Evolutionary conservation across 495 filamentous ascomycete species (phyloP).

Genomic region (Baudoinia panamericana): DNA sequence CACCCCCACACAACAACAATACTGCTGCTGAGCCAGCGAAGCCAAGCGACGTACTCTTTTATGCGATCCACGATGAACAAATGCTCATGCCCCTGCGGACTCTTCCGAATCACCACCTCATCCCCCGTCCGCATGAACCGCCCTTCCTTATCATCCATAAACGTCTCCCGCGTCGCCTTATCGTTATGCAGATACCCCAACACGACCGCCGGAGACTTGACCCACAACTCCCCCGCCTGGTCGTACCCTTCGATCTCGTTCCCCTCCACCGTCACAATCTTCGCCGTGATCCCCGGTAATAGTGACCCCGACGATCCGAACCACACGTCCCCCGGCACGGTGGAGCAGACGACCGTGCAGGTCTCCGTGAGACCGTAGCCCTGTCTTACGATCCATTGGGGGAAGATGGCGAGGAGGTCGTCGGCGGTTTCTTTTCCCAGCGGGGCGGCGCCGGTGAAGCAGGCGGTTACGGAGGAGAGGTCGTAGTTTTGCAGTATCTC

Average conservation of each 20-base stretch:
- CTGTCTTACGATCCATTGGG: constrained; percentile 55
- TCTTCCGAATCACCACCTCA: constrained; percentile 56
- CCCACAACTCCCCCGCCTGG: constrained; percentile 65
- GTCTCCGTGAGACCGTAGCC: constrained; percentile 84
- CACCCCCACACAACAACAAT: neutral
- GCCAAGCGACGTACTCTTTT: constrained; percentile 57
- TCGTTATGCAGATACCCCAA: constrained; percentile 79
- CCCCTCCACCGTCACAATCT: constrained; percentile 60
- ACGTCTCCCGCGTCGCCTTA: constrained; percentile 69
- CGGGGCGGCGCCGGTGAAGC: constrained; percentile 78
- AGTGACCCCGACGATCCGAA: constrained; percentile 64
- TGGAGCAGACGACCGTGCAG: constrained; percentile 56
- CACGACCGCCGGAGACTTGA: constrained; percentile 63
- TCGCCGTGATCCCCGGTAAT: constrained; percentile 51
- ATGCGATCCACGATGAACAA: constrained; percentile 75
- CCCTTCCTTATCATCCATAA: constrained; percentile 52
- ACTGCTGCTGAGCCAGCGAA: too few relatives aligned
- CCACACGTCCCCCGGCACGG: constrained; percentile 51
- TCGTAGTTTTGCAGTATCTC: constrained; percentile 55
- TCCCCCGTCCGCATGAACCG: constrained; percentile 76
- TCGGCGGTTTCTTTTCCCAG: constrained; percentile 65
- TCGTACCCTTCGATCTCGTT: constrained; percentile 63
- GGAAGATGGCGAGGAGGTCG: constrained; percentile 51
- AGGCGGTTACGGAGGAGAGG: constrained; percentile 48
- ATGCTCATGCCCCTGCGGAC: constrained; percentile 58